Evolutionary conservation across 805 yeast species (phyloP), one percentile per base, ranked within the genome.

Genomic region (Hanseniaspora osmophila): DNA sequence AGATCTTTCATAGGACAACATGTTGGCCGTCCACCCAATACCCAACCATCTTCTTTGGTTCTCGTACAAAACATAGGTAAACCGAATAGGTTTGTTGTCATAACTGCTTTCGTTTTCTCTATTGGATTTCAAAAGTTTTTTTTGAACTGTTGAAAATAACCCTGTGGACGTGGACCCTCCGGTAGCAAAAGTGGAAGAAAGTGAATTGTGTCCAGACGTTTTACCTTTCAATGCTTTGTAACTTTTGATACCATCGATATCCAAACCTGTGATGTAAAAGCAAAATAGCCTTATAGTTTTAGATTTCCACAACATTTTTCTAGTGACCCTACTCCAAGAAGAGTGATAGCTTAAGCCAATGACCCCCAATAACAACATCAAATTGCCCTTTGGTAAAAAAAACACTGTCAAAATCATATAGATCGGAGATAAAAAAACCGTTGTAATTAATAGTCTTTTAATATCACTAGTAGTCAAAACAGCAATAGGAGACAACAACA

Each of bases 31-130:
- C 98, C 98, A 90, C 11, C 98, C 98, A 54, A 90, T 84, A 12
- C 96, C 97, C 37, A 90, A 70, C 98, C 98, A 90, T 55, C 94
- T 78, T 58, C 98, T 77, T 66, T 90, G 97, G 61, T 90, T 90
- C 61, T 90, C 98, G 62, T 80, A 88, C 10, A 92, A 69, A 1
- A 86, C 96, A 62, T 85, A 90, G 4, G 96, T 88, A 62, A 88
- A 92, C 46, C 88, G 66, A 30, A 85, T 87, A 22, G 78, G 74
- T 48, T 69, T 69, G 7, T 46, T 40, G 32, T 43, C 43, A 7
- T 46, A 33, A 27, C 39, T 27, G 32, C 33, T 42, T 18, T 46
- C 45, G 22, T 41, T 35, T 6, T 48, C 47, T 19, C 49, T 56
- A 51, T 41, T 52, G 43, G 49, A 54, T 45, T 54, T 58, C 41